Base-by-base conservation (phyloP, 2,329 filamentous ascomycete genomes). In the Colletotrichum sojae region DNA sequence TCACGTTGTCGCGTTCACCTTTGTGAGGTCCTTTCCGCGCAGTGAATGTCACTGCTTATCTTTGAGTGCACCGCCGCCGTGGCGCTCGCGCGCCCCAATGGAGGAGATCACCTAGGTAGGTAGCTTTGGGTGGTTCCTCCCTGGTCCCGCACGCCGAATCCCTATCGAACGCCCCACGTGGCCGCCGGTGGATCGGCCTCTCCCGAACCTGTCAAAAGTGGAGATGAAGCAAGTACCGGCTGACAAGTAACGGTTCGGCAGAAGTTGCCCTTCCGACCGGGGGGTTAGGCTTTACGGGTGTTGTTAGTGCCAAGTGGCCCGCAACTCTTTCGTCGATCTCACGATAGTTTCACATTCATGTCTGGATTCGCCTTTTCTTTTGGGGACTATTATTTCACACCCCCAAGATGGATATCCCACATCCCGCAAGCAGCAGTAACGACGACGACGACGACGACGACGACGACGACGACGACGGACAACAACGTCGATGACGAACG, bases 81-180 rank as follows among this genome's bases (percentile, higher is more conserved):
- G 40, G 40, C 40, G 40, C 40, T 15, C 40, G 13, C 31, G 31
- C 31, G 31, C 31, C 31, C 9, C 31, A 36, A 4, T 25, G 8
- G 13, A n/a, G 40, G 40, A 43, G 40, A 12, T 13, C 40, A 16
- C 2, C 13, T 10, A 6, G 12, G 12, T 4, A 10, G 39, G 6
- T 31, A 6, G 8, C 2, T 2, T 9, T 2, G 51, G 36, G 25
- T 12, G 56, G 49, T 4, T 16, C 63, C 25, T 59, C 43, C 40
- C 55, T 54, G 27, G 18, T 12, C 48, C 43, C 25, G 22, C 31
- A 46, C 27, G 27, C 27, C 59, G 58, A 43, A 25, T 46, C 59
- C 64, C 45, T 63, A 46, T 57, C 45, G 27, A 27, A 36, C n/a
- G 59, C 45, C 65, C 65, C 60, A 68, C 65, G 60, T 68, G 53